These are phyloP conservation scores for Albizia julibrissin DNA, from an alignment of 306 rosid species.

Conservation along the genomic window DNA sequence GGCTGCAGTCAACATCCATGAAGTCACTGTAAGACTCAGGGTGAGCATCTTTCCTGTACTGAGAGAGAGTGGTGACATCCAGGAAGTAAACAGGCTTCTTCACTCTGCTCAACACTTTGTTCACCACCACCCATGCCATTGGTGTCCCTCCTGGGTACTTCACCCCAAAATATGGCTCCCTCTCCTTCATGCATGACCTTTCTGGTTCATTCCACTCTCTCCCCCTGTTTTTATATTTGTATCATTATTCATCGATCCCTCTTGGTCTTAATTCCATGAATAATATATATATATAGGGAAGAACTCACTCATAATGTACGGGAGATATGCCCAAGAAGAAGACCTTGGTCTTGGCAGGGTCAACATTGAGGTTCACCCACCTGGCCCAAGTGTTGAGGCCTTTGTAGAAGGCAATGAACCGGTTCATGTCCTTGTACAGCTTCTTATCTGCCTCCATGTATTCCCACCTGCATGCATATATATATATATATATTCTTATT, in stretches of 20 bases:
- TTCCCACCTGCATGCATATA: slow-evolving; percentile 62
- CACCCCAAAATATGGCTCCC: slow-evolving; percentile 61
- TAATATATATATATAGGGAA: no score
- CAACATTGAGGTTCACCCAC: slow-evolving; percentile 67
- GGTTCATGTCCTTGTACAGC: slow-evolving; percentile 80
- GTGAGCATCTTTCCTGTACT: slow-evolving; percentile 84
- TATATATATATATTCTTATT: no score
- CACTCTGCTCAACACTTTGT: slow-evolving; percentile 67
- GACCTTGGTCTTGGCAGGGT: slow-evolving; percentile 76
- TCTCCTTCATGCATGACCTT: slow-evolving; percentile 69
- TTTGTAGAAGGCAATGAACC: slow-evolving; percentile 69
- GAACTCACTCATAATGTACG: slow-evolving; percentile 76
- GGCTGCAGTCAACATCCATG: slow-evolving; percentile 75
- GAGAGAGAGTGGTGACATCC: slow-evolving; percentile 78
- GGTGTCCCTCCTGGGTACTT: slow-evolving; percentile 89
- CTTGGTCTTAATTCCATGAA: not conserved
- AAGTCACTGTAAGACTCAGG: slow-evolving; percentile 71
- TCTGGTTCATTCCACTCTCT: slow-evolving; percentile 86
- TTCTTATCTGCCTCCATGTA: slow-evolving; percentile 58
- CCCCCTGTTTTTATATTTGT: slow-evolving; percentile 62
- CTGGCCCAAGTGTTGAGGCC: slow-evolving; percentile 87
- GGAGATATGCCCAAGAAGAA: slow-evolving; percentile 96
- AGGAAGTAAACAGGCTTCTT: slow-evolving; percentile 72
- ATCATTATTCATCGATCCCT: no score
- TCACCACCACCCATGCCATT: slow-evolving; percentile 77